These are phyloP conservation scores for Trypanosoma mega DNA, from an alignment of 208 protist genomes.

Conservation along the genomic window DNA sequence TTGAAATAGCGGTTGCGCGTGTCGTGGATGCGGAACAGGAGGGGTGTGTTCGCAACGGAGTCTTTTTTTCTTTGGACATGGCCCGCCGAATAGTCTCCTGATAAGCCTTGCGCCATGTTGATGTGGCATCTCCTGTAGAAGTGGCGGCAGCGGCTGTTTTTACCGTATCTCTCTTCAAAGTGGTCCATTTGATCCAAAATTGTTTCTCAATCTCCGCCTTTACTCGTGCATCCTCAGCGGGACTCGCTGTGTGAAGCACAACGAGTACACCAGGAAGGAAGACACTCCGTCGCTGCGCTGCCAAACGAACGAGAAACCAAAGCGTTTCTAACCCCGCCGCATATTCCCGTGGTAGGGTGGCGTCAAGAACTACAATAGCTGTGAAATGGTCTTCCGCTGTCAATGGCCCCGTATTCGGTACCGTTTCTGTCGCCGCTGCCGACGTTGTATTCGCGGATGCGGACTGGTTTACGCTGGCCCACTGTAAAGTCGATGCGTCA, in stretches of 20 bases:
- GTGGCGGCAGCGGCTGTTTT: too few species aligned
- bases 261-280: conserved; percentile 24
- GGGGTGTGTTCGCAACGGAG: background rate
- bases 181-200: conserved; percentile 18
- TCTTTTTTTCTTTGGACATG: background rate
- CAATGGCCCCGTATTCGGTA: background rate
- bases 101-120: conserved; percentile 15
- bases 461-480: too few species aligned
- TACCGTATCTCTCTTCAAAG: background rate
- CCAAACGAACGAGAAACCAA: conserved; percentile 8
- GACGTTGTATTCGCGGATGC: too few species aligned
- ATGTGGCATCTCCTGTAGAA: too few species aligned
- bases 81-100: conserved; percentile 22
- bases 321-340: conserved; percentile 16
- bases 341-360: conserved; percentile 3
- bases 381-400: conserved; percentile 14
- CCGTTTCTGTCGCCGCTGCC: background rate
- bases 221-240: conserved; percentile 4
- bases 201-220: conserved; percentile 11
- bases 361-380: conserved; percentile 23
- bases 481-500: conserved; percentile 11
- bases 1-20: too few species aligned
- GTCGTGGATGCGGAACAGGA: background rate
- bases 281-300: conserved; percentile 5
- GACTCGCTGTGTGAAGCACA: conserved; percentile 6